phyloP scores from a whole-genome alignment of 2,329 filamentous ascomycete genomes.

The Pseudogymnoascus sp. region DNA sequence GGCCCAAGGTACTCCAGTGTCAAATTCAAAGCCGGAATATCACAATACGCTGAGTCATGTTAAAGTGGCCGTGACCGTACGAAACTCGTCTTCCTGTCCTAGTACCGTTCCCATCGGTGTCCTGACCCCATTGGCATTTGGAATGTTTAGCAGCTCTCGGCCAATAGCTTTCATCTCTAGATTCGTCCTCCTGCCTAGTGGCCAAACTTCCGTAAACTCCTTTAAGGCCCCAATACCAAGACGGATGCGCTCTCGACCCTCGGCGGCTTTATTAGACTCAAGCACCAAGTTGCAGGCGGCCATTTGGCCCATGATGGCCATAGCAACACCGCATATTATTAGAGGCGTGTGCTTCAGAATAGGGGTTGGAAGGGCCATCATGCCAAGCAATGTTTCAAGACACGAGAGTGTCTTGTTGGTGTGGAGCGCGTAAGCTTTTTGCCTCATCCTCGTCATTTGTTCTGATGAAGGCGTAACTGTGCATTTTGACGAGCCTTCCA shows the following conservation, averaged over 20 bases:
- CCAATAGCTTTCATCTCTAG: slow-evolving; percentile 52
- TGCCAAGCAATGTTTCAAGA: slow-evolving; percentile 49
- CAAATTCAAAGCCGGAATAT: too few relatives aligned
- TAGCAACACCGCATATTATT: slow-evolving; percentile 48
- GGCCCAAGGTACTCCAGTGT: too few relatives aligned
- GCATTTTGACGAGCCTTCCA: too few relatives aligned
- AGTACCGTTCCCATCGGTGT: too few relatives aligned
- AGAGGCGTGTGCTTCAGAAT: slow-evolving; percentile 51
- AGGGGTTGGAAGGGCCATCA: slow-evolving; percentile 48
- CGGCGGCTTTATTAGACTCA: slow-evolving; percentile 36
- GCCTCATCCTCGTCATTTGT: too few relatives aligned
- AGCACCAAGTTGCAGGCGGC: slow-evolving; percentile 51
- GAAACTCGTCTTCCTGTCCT: too few relatives aligned
- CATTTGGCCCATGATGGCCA: slow-evolving; percentile 52
- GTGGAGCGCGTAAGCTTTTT: too few relatives aligned
- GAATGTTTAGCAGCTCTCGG: slow-evolving; percentile 36
- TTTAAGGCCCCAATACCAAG: slow-evolving; percentile 55
- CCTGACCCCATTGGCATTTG: too few relatives aligned
- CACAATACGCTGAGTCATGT: too few relatives aligned
- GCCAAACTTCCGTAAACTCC: slow-evolving; percentile 49
- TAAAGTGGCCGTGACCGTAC: too few relatives aligned
- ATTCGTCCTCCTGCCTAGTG: slow-evolving; percentile 48
- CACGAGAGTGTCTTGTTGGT: slow-evolving; percentile 22
- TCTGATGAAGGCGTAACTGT: too few relatives aligned
- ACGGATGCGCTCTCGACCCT: slow-evolving; percentile 46